Base-by-base conservation (phyloP, 768 basidiomycete species). In the Auriscalpium microsporum region DNA sequence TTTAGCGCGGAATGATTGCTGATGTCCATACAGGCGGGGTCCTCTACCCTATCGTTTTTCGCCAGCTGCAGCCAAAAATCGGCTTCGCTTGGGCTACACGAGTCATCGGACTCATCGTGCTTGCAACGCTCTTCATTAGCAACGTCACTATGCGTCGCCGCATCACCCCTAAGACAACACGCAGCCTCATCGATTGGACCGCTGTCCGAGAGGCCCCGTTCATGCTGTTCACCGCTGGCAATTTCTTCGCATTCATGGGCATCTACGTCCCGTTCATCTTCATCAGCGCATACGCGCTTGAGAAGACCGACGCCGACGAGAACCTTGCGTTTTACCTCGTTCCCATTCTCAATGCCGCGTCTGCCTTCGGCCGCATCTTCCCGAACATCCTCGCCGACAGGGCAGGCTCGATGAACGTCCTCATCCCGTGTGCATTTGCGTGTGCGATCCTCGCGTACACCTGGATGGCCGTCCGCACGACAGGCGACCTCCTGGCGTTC, bases 1-100 rank as follows among this genome's bases (percentile, higher is more conserved):
- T 37, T 28, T 11, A 10, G 11, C 47, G 5, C 19, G 10, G 23
- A 9, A 13, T 17, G 6, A 42, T 7, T 38, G 36, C 5, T 19
- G 16, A 35, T 9, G 9, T 7, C 28, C 21, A 19, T 21, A 14
- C 44, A 62, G 61, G 61, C 4, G 61, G 61, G 14, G 49, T 67
- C 28, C 55, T 70, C n/a, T 67, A 64, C 50, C 68, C 69, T 1
- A 58, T 63, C 52, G 60, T 70, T 59, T 64, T 69, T 19, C 69
- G 66, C 56, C 60, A 61, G 2, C 54, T 65, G 46, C 52, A 58
- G 21, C 60, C 55, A 14, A 42, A 21, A 45, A 54, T 69, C 37
- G 68, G 68, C 44, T 69, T 67, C 48, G 64, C 58, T 8, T 62
- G 56, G 59, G 58, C 65, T 9, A 62, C 65, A 38, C 64, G 68